A percentile compares a stretch with the other conserved stretches of the same genome.
These are phyloP conservation scores for Pichia sporocuriosa DNA, from an alignment of 805 yeast species.

Conservation along the genomic window DNA sequence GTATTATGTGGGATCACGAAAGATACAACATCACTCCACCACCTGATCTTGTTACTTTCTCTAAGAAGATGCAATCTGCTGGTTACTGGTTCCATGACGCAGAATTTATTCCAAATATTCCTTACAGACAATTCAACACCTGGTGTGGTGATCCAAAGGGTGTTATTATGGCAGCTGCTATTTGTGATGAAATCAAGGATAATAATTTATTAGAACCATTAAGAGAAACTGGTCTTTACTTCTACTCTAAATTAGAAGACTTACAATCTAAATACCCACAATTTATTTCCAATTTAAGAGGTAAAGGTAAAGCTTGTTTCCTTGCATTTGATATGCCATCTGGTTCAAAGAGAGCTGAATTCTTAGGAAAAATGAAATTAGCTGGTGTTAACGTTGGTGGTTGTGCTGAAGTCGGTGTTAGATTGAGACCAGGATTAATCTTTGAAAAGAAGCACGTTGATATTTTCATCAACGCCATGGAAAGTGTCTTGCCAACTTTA, in stretches of 20 bases:
- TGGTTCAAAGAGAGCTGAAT: conserved; percentile 50
- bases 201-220: conserved; percentile 53
- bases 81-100: conserved; percentile 79
- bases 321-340: conserved; percentile 71
- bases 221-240: conserved; percentile 57
- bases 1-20: conserved; percentile 83
- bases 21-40: conserved; percentile 69
- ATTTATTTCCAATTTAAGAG: conserved; percentile 53
- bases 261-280: conserved; percentile 51
- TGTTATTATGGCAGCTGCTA: conserved; percentile 68
- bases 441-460: conserved; percentile 80
- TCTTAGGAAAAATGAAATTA: conserved; percentile 51
- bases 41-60: conserved; percentile 80
- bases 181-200: conserved; percentile 56
- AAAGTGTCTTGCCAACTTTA: conserved; percentile 29
- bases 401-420: conserved; percentile 70
- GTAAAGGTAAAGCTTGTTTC: conserved; percentile 69
- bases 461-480: conserved; percentile 43
- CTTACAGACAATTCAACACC: conserved; percentile 90
- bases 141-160: conserved; percentile 92
- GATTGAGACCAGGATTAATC: conserved; percentile 74
- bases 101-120: conserved; percentile 61
- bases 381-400: conserved; percentile 79
- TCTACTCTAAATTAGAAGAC: conserved; percentile 48
- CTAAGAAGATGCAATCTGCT: conserved; percentile 85